phyloP scores from a whole-genome alignment of 352 stramenopile genomes.

The Phytophthora sp. region DNA sequence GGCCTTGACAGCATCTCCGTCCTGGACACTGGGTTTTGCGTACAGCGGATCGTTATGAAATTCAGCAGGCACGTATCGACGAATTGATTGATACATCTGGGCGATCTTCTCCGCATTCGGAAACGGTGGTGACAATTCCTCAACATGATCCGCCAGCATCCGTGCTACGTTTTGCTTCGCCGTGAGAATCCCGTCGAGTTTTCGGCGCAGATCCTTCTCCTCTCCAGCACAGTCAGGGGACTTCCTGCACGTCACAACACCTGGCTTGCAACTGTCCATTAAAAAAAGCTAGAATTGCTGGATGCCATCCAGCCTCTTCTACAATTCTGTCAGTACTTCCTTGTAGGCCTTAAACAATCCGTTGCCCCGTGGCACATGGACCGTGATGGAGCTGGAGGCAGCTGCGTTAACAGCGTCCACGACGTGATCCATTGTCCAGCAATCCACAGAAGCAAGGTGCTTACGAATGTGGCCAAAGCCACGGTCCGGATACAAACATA shows the following conservation, averaged over 20 bases:
- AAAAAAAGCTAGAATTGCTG: neutral
- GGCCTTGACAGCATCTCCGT: neutral
- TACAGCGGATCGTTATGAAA: neutral
- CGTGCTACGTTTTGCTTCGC: neutral
- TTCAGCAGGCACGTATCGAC: neutral
- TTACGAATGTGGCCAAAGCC: conserved; percentile 23
- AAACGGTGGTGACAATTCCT: neutral
- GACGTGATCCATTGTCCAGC: neutral
- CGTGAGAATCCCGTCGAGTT: neutral
- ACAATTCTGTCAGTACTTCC: neutral
- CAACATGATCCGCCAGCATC: neutral
- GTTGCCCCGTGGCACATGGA: neutral
- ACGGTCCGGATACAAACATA: conserved; percentile 11
- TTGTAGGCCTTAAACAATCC: neutral
- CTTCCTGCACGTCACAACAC: neutral
- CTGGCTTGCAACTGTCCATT: neutral
- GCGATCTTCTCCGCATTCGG: neutral
- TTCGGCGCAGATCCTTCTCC: neutral
- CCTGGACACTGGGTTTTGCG: neutral
- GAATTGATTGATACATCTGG: neutral
- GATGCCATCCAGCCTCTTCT: neutral
- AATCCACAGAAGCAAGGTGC: neutral
- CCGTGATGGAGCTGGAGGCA: neutral
- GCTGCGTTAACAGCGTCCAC: neutral
- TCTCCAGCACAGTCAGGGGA: neutral